These are phyloP conservation scores for Neolentinus lepideus DNA, from an alignment of 1,284 basidiomycete species.

Conservation along the genomic window DNA sequence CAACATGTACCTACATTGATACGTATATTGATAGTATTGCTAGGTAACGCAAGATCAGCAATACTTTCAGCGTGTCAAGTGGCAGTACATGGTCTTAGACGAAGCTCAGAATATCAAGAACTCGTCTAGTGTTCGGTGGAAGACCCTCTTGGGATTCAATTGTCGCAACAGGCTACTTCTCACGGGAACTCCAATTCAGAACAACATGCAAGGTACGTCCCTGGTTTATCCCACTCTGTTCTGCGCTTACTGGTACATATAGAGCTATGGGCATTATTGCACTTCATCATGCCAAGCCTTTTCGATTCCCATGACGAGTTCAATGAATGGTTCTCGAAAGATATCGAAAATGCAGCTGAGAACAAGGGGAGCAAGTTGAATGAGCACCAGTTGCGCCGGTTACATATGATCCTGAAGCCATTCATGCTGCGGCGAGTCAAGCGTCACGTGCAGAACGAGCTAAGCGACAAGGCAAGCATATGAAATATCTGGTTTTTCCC, in stretches of 20 bases:
- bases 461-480: conserved; percentile 88
- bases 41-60: conserved; percentile 96
- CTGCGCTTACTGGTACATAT: conserved; percentile 10
- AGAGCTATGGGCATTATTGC: conserved; percentile 99
- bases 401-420: conserved; percentile 99
- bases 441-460: conserved; percentile 97
- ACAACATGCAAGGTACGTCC: conserved; percentile 93
- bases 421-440: conserved; percentile 99
- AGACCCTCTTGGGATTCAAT: conserved; percentile 92
- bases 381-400: conserved; percentile 89
- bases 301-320: conserved; percentile 99
- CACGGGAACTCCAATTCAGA: conserved; percentile 98
- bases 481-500: conserved; percentile 2
- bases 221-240: background rate
- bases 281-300: conserved; percentile 99
- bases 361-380: conserved; percentile 90
- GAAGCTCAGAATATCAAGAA: conserved; percentile 99
- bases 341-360: conserved; percentile 93
- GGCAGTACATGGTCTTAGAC: conserved; percentile 99
- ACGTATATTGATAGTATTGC: background rate
- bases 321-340: conserved; percentile 99
- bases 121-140: conserved; percentile 96
- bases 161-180: conserved; percentile 94
- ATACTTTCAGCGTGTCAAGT: conserved; percentile 96
- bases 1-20: background rate